Base-by-base conservation (phyloP, 2,329 filamentous ascomycete genomes). In the Colletotrichum caudatum region DNA sequence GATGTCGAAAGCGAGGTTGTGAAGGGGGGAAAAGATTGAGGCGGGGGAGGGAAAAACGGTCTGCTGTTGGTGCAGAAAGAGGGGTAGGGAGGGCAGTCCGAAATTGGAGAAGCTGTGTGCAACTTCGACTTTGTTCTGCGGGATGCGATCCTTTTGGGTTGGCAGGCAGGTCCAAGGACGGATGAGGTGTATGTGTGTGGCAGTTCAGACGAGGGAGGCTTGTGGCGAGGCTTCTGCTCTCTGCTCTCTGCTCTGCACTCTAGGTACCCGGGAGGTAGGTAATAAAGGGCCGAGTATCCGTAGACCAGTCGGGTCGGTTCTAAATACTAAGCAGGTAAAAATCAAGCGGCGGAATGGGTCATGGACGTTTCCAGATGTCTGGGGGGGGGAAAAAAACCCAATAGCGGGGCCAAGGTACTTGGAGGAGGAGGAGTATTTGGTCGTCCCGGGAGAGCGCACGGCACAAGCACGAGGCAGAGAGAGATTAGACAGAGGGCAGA, bases 341-440 rank as follows among this genome's bases (percentile, higher is more conserved):
- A 53, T 59, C 58, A 23, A 67, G 69, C 64, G 64, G 46, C 69
- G 37, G 64, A 48, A 69, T 71, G 69, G 69, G 69, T 68, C 69
- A 63, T 71, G 69, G 69, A 71, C 68, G 69, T 68, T 71, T 71
- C 69, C 69, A 71, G 69, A 71, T 41, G 58, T 33, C 50, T 66
- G 50, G n/a, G n/a, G n/a, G n/a, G n/a, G n/a, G n/a, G n/a, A n/a
- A 46, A 46, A 58, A 37, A 53, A 46, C 29, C 29, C 29, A 29
- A 29, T 29, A 29, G 29, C 29, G 29, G 29, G 29, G 29, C 29
- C 29, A 29, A 29, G 29, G 29, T 29, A 29, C 5, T 29, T 29
- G 26, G 26, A 29, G 1, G 18, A 29, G 1, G 18, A 3, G 41
- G 61, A 56, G 37, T 66, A 18, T 56, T 66, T 61, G n/a, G 48